Percentiles rank a stretch among this genome's conserved stretches.
phyloP scores from a whole-genome alignment of 2,329 filamentous ascomycete genomes.

The Metarhizium robertsii region DNA sequence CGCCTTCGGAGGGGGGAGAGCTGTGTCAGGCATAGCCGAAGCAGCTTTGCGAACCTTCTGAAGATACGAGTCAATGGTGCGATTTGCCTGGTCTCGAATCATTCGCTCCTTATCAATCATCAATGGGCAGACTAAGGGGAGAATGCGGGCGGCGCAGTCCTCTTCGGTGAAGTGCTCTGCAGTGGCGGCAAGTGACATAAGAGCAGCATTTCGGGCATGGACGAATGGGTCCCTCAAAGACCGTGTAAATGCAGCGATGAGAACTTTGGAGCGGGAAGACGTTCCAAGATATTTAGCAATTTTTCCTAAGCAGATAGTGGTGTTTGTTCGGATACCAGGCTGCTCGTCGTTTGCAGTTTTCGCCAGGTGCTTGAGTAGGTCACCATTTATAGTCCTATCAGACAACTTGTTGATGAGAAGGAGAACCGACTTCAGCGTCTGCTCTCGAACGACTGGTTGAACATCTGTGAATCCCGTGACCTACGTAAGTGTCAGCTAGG shows the following conservation, averaged over 20 bases:
- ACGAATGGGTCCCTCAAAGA: conserved; percentile 90
- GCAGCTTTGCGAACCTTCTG: conserved; percentile 73
- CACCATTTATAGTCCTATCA: conserved; percentile 87
- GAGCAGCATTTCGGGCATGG: conserved; percentile 80
- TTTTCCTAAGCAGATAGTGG: conserved; percentile 93
- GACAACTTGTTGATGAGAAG: conserved; percentile 82
- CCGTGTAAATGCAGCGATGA: conserved; percentile 84
- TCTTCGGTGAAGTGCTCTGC: conserved; percentile 81
- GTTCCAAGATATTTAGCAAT: conserved; percentile 82
- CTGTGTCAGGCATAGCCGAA: conserved; percentile 69
- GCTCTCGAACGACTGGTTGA: conserved; percentile 85
- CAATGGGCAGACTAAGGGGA: conserved; percentile 75
- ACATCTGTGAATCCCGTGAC: conserved; percentile 91
- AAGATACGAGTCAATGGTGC: conserved; percentile 80
- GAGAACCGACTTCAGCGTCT: conserved; percentile 90
- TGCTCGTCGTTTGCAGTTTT: conserved; percentile 98
- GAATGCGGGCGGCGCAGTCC: conserved; percentile 73
- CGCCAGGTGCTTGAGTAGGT: conserved; percentile 80
- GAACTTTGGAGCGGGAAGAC: conserved; percentile 74
- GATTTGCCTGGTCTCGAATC: conserved; percentile 82
- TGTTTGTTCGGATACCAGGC: conserved; percentile 93
- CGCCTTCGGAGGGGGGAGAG: conserved; percentile 55
- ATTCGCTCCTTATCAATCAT: conserved; percentile 94
- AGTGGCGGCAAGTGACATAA: conserved; percentile 80
- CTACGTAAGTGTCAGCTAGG: conserved; percentile 28